A percentile compares a stretch with the other conserved stretches of the same genome.
phyloP scores from a whole-genome alignment of 306 rosid genomes.

The Acacia crassicarpa region DNA sequence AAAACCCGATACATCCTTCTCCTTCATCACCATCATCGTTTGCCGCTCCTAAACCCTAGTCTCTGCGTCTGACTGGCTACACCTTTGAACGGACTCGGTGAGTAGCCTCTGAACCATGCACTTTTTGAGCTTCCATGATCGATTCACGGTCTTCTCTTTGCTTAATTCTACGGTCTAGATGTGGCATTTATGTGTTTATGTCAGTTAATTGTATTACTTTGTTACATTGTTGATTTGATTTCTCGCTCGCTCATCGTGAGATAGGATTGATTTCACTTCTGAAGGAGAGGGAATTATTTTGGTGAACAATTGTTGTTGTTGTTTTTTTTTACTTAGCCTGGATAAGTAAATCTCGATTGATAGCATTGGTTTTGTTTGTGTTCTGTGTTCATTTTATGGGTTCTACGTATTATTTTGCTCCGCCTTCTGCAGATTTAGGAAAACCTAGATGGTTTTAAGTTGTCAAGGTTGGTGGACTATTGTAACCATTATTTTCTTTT shows the following conservation, averaged over 20 bases:
- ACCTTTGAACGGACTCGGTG: conserved; percentile 13
- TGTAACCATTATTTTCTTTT: background rate
- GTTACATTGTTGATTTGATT: background rate
- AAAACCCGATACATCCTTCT: background rate
- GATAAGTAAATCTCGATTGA: background rate
- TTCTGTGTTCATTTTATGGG: background rate
- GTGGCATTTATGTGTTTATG: background rate
- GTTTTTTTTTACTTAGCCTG: background rate
- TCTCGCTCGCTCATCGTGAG: background rate
- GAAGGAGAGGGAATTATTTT: background rate
- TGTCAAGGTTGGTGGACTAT: background rate
- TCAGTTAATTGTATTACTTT: background rate
- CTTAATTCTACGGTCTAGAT: background rate
- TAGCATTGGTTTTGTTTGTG: background rate
- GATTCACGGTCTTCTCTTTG: background rate
- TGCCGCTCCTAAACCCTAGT: background rate
- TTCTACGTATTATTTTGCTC: background rate
- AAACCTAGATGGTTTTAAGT: background rate
- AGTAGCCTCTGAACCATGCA: background rate
- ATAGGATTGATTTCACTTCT: background rate
- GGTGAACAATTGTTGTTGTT: background rate
- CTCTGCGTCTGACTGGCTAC: background rate
- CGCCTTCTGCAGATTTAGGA: background rate
- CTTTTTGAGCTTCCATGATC: background rate
- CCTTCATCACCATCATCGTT: no score